Evolutionary conservation across 1,139 yeast genomes (phyloP).

Genomic region (Pichia sp.): DNA sequence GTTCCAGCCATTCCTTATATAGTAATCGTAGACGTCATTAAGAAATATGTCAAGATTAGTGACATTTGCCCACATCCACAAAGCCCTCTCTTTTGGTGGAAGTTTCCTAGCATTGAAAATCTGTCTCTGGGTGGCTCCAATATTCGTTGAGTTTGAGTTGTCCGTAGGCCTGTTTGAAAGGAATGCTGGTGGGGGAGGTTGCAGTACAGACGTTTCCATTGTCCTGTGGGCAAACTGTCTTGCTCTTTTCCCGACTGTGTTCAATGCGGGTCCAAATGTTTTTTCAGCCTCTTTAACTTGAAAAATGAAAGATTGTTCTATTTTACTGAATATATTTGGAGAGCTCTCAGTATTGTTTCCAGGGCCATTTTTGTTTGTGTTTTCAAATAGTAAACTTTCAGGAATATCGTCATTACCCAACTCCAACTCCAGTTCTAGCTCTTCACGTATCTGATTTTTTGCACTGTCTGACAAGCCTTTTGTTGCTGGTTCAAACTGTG

Average conservation of each 20-base stretch:
- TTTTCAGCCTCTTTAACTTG: conserved; percentile 21
- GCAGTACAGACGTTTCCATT: conserved; percentile 25
- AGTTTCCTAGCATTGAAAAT: conserved; percentile 17
- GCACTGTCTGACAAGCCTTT: conserved; percentile 20
- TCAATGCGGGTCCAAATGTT: conserved; percentile 21
- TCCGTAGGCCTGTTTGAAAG: conserved; percentile 12
- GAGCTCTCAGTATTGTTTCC: background rate
- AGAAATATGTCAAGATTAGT: conserved; percentile 84
- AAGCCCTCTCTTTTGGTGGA: conserved; percentile 69
- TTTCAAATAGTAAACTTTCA: conserved; percentile 30
- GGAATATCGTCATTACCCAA: conserved; percentile 24
- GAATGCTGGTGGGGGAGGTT: conserved; percentile 18
- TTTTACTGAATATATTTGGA: conserved; percentile 6
- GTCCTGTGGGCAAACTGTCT: conserved; percentile 29
- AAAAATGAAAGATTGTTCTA: conserved; percentile 21
- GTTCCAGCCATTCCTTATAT: conserved; percentile 76
- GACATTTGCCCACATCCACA: conserved; percentile 95
- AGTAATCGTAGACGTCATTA: conserved; percentile 78
- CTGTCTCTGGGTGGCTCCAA: conserved; percentile 4
- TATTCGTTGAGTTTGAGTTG: background rate
- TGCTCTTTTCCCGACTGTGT: conserved; percentile 27
- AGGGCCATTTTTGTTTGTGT: background rate
- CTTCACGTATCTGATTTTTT: conserved; percentile 23
- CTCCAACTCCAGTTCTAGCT: conserved; percentile 21
- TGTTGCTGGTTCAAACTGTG: background rate